phyloP scores from a whole-genome alignment of 805 yeast species.

The Candida coquimbonensis region DNA sequence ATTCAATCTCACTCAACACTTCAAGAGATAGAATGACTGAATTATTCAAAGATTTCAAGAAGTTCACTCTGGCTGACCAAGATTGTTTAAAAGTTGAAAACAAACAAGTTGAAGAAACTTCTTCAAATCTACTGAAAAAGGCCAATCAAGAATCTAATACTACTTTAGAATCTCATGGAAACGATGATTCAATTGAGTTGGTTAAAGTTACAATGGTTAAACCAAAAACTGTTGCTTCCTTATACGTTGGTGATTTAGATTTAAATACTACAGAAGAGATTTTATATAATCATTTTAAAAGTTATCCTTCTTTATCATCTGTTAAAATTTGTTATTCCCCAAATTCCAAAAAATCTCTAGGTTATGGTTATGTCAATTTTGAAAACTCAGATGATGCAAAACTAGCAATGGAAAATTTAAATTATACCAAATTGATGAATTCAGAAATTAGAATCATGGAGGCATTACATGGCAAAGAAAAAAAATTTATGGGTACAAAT shows the following conservation, averaged over 20 bases:
- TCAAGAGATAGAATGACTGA: slow-evolving; percentile 22
- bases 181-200: slow-evolving; percentile 10
- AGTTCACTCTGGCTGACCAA: slow-evolving; percentile 9
- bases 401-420: slow-evolving; percentile 49
- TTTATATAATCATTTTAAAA: slow-evolving; percentile 37
- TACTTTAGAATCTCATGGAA: too few relatives aligned
- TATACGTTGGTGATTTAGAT: slow-evolving; percentile 61
- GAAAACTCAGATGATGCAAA: slow-evolving; percentile 42
- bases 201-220: slow-evolving; percentile 10
- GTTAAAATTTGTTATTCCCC: slow-evolving; percentile 56
- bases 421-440: slow-evolving; percentile 34
- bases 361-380: slow-evolving; percentile 71
- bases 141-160: background rate
- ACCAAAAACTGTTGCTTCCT: slow-evolving; percentile 11
- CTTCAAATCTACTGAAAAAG: too few relatives aligned
- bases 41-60: slow-evolving; percentile 23
- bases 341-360: slow-evolving; percentile 48
- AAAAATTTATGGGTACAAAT: slow-evolving; percentile 37
- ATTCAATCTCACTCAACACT: slow-evolving; percentile 18
- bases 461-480: slow-evolving; percentile 40
- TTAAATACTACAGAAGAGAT: slow-evolving; percentile 40
- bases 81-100: too few relatives aligned
- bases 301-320: slow-evolving; percentile 41
- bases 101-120: too few relatives aligned
- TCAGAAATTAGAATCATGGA: slow-evolving; percentile 51